phyloP scores from a whole-genome alignment of 2,329 filamentous ascomycete genomes.

The Zasmidium cellare region DNA sequence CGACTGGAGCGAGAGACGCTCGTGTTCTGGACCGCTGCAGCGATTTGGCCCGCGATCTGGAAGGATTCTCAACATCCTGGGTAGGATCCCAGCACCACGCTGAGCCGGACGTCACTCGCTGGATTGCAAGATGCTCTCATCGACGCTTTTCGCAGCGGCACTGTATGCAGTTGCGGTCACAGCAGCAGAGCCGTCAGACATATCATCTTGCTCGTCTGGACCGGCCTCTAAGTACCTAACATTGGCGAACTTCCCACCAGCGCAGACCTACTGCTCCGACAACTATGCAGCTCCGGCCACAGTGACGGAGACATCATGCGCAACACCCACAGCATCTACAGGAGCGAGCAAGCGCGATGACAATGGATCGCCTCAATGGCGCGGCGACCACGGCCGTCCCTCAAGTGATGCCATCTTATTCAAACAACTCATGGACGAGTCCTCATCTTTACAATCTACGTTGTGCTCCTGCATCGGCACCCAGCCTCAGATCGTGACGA shows the following conservation, averaged over 20 bases:
- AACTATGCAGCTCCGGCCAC: constrained; percentile 6
- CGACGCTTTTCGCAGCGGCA: neutral
- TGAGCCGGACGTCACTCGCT: neutral
- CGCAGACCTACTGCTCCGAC: constrained; percentile 11
- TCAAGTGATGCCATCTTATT: constrained; percentile 1
- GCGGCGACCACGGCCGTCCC: neutral
- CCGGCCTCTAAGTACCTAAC: constrained; percentile 4
- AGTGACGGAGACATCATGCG: constrained; percentile 12
- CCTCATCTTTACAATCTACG: neutral
- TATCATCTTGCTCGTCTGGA: constrained; percentile 7
- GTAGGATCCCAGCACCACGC: neutral
- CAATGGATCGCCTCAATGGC: neutral
- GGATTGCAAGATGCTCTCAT: neutral
- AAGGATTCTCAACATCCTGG: neutral
- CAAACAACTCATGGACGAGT: constrained; percentile 2
- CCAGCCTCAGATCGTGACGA: constrained; percentile 1
- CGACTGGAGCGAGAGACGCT: neutral
- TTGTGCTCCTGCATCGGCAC: constrained; percentile 13
- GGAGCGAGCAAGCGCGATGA: constrained; percentile 1
- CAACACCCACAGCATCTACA: neutral
- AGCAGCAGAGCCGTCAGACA: neutral
- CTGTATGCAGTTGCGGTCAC: constrained; percentile 1
- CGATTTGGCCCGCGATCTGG: neutral
- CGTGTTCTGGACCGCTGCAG: neutral
- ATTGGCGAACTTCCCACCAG: constrained; percentile 14